Evolutionary conservation across 2,329 filamentous ascomycete genomes (phyloP).

Genomic region (Venturia asperata): DNA sequence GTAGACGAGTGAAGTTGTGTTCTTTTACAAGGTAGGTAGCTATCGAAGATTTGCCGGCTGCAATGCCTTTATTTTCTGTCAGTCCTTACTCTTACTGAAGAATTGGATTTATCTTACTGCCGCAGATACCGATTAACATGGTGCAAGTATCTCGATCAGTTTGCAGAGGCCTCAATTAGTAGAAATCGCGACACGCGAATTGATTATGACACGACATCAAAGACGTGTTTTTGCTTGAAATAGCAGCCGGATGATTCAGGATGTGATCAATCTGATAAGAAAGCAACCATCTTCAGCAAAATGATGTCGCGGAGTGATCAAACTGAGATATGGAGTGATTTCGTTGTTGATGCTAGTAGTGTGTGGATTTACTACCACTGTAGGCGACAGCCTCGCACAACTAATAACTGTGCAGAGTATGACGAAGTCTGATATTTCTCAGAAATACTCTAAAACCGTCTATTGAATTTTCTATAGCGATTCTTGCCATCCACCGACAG

Average conservation of each 20-base stretch:
- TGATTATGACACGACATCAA: neutral
- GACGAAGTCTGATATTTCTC: too few species aligned
- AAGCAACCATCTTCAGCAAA: neutral
- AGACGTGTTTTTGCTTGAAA: neutral
- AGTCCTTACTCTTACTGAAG: neutral
- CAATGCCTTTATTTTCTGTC: constrained; percentile 58
- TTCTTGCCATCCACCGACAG: neutral
- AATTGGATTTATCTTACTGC: constrained; percentile 43
- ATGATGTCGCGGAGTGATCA: neutral
- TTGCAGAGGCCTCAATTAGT: neutral
- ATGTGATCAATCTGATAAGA: neutral
- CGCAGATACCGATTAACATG: constrained; percentile 74
- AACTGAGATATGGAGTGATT: neutral
- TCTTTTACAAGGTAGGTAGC: constrained; percentile 79
- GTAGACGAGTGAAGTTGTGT: constrained; percentile 71
- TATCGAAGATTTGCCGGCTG: constrained; percentile 85
- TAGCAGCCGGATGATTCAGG: neutral
- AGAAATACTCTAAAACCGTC: too few species aligned
- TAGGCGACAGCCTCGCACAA: neutral
- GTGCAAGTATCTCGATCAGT: neutral
- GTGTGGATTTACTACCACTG: too few species aligned
- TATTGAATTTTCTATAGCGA: too few species aligned
- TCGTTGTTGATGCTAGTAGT: neutral
- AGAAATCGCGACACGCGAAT: neutral
- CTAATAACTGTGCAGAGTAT: neutral